phyloP scores from a whole-genome alignment of 2,329 filamentous ascomycete species.

The Ascochyta rabiei region DNA sequence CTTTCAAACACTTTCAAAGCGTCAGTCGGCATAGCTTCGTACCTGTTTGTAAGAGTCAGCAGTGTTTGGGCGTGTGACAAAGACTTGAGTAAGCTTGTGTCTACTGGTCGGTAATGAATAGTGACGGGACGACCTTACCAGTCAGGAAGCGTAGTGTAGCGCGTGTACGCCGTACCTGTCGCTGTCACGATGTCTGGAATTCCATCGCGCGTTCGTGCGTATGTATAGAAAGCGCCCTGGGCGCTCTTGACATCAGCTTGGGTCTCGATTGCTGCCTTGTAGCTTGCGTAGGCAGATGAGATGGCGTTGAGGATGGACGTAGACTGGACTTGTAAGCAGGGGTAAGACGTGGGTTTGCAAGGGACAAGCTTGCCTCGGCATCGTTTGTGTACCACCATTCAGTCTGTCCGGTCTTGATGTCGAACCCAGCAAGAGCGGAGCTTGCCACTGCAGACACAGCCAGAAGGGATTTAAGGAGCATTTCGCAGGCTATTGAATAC shows the following conservation, averaged over 20 bases:
- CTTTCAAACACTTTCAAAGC: constrained; percentile 11
- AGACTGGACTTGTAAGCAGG: not conserved
- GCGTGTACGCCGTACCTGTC: constrained; percentile 6
- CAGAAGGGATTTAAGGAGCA: constrained; percentile 1
- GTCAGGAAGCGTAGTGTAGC: constrained; percentile 7
- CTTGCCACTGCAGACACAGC: not conserved
- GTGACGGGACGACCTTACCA: constrained; percentile 1
- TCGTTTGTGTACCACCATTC: constrained; percentile 6
- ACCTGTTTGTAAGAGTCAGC: not conserved
- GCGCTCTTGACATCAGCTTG: constrained; percentile 9
- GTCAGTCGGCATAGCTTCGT: constrained; percentile 12
- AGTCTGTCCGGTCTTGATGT: constrained; percentile 7
- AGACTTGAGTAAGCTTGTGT: no score
- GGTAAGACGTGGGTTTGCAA: not conserved
- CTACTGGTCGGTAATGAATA: no score
- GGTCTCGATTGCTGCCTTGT: not conserved
- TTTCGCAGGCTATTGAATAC: not conserved
- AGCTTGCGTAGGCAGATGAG: constrained; percentile 7
- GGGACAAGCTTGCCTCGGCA: constrained; percentile 1
- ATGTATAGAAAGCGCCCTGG: constrained; percentile 11
- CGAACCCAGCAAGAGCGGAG: constrained; percentile 6
- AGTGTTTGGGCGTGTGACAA: not conserved
- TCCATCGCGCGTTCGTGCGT: constrained; percentile 13
- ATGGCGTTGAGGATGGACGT: constrained; percentile 10
- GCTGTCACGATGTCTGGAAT: constrained; percentile 10